phyloP scores from a whole-genome alignment of 2,329 filamentous ascomycete genomes.

The Colletotrichum falcatum region DNA sequence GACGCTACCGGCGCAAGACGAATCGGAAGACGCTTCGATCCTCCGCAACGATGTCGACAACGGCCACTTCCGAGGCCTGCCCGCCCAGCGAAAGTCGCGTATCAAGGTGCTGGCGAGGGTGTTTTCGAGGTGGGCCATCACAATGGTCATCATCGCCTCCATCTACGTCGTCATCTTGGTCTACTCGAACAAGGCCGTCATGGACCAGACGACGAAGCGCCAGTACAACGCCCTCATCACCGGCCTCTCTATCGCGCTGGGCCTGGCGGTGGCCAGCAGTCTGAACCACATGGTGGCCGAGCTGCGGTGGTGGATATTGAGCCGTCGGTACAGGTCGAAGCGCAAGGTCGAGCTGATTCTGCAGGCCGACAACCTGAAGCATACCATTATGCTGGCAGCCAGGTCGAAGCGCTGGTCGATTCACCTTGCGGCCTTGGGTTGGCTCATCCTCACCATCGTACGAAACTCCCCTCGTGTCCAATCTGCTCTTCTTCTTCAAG shows the following conservation, averaged over 20 bases:
- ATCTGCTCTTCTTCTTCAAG: too few relatives aligned
- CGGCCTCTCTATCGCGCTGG: constrained; percentile 56
- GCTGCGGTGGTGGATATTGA: constrained; percentile 60
- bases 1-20: constrained; percentile 1
- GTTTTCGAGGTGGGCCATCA: constrained; percentile 46
- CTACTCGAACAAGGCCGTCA: constrained; percentile 47
- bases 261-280: constrained; percentile 56
- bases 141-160: constrained; percentile 45
- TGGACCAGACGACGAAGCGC: constrained; percentile 52
- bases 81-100: not conserved
- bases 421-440: constrained; percentile 45
- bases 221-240: constrained; percentile 59
- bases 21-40: constrained; percentile 26
- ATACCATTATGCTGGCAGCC: constrained; percentile 46
- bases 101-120: constrained; percentile 23
- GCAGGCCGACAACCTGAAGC: constrained; percentile 48
- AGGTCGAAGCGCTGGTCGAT: constrained; percentile 46
- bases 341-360: constrained; percentile 52
- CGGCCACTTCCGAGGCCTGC: constrained; percentile 25
- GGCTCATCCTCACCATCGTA: constrained; percentile 51
- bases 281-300: constrained; percentile 58
- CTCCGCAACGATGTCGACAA: constrained; percentile 25
- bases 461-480: constrained; percentile 18
- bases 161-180: constrained; percentile 47
- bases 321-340: constrained; percentile 50